A percentile compares a stretch with the other conserved stretches of the same genome.
Evolutionary conservation across 1,284 basidiomycete species (phyloP).

Genomic region (Cutaneotrichosporon sp.): DNA sequence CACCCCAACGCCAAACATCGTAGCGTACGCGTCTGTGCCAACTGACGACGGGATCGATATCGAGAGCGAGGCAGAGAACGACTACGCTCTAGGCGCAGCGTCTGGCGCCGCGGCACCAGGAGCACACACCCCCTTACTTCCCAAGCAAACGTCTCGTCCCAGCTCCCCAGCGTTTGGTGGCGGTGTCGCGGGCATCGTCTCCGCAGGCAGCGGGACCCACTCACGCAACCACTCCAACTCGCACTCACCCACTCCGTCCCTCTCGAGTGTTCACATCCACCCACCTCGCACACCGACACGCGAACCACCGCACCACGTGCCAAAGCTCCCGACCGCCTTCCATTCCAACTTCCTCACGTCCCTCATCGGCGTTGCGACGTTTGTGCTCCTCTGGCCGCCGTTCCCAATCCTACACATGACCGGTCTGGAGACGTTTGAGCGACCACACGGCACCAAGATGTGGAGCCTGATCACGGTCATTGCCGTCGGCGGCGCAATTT

Average conservation of each 20-base stretch:
- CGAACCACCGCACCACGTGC: constrained; percentile 3
- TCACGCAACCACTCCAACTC: neutral
- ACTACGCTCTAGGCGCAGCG: constrained; percentile 7
- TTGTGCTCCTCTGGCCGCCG: constrained; percentile 43
- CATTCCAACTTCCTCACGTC: constrained; percentile 48
- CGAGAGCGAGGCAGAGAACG: constrained; percentile 13
- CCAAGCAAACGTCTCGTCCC: neutral
- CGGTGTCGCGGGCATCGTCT: neutral
- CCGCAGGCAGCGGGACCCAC: neutral
- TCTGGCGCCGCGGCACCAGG: neutral
- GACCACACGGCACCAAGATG: constrained; percentile 20
- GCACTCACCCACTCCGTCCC: neutral
- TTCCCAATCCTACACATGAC: constrained; percentile 37
- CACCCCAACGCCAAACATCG: neutral
- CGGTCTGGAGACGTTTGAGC: constrained; percentile 38
- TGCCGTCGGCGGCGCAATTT: constrained; percentile 37
- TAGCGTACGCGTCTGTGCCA: neutral
- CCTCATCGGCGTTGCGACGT: constrained; percentile 43
- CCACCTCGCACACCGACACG: neutral
- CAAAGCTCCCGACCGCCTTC: constrained; percentile 38
- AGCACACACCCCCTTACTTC: constrained; percentile 6
- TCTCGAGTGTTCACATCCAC: neutral
- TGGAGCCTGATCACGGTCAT: constrained; percentile 32
- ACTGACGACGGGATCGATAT: neutral
- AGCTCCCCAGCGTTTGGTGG: neutral